Percentiles rank a stretch among this genome's conserved stretches.
These are phyloP conservation scores for Hansfordia pulvinata DNA, from an alignment of 2,329 filamentous ascomycete genomes.

Conservation along the genomic window DNA sequence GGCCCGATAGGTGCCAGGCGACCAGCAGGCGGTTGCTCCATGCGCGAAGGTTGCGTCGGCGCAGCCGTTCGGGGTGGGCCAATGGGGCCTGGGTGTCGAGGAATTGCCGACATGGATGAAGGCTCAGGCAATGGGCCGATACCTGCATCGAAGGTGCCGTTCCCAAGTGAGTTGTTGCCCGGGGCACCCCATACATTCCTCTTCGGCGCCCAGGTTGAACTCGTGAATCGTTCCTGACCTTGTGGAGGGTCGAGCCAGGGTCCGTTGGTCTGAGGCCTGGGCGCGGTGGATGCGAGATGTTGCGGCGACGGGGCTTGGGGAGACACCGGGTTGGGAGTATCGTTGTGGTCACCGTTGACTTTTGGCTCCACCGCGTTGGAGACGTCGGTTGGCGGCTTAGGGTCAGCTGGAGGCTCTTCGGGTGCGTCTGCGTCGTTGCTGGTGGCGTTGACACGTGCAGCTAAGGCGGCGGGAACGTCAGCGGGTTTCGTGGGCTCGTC, in stretches of 20 bases:
- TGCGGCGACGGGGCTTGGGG: too few relatives aligned
- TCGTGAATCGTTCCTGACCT: slow-evolving; percentile 29
- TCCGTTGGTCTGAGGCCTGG: slow-evolving; percentile 18
- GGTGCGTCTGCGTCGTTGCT: slow-evolving; percentile 7
- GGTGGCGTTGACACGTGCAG: slow-evolving; percentile 1
- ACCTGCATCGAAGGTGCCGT: slow-evolving; percentile 60
- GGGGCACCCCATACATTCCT: slow-evolving; percentile 59
- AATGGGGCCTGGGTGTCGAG: slow-evolving; percentile 29
- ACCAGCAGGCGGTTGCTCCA: slow-evolving; percentile 6
- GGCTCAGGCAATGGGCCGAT: slow-evolving; percentile 34
- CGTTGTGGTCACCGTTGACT: background rate
- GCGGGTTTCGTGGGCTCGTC: slow-evolving; percentile 26
- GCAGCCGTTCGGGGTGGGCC: slow-evolving; percentile 18
- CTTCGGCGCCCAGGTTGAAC: slow-evolving; percentile 26
- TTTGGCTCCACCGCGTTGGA: too few relatives aligned
- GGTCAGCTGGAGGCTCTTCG: slow-evolving; percentile 6
- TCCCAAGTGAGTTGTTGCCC: slow-evolving; percentile 60
- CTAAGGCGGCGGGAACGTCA: slow-evolving; percentile 1
- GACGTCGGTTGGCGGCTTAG: too few relatives aligned
- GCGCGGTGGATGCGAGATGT: slow-evolving; percentile 3
- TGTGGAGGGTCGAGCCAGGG: slow-evolving; percentile 15
- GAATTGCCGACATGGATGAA: slow-evolving; percentile 17
- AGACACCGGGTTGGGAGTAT: slow-evolving; percentile 3
- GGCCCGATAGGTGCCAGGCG: slow-evolving; percentile 17
- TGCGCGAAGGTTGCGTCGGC: slow-evolving; percentile 7